Evolutionary conservation across 345 rosid genomes (phyloP).

Genomic region (Hypericum perforatum): DNA sequence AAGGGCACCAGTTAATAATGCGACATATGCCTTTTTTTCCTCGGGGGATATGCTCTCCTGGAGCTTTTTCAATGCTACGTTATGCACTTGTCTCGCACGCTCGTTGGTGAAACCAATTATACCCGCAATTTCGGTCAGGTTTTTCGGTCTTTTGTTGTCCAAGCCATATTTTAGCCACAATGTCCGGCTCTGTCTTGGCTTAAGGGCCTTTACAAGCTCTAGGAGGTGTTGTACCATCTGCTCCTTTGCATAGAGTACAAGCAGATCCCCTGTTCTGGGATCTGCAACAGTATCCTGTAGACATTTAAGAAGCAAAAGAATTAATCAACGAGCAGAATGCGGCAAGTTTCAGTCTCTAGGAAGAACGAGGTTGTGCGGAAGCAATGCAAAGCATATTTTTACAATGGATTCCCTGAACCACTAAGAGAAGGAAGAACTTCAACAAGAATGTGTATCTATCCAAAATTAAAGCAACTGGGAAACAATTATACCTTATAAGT

Average conservation of each 20-base stretch:
- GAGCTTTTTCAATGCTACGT: constrained; percentile 61
- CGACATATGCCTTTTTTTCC: constrained; percentile 48
- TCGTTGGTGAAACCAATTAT: constrained; percentile 58
- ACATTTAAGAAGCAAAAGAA: too few species aligned
- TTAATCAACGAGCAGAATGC: too few species aligned
- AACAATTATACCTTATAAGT: constrained; percentile 53
- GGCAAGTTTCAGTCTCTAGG: too few species aligned
- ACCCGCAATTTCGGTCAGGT: constrained; percentile 58
- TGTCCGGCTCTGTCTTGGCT: constrained; percentile 62
- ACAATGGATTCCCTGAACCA: too few species aligned
- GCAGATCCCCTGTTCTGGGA: constrained; percentile 48
- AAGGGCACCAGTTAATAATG: constrained; percentile 22
- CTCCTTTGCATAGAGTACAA: constrained; percentile 42
- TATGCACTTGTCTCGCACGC: constrained; percentile 72
- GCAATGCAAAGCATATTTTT: too few species aligned
- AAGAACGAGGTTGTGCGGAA: too few species aligned
- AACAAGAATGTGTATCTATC: not conserved
- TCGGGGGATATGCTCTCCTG: constrained; percentile 49
- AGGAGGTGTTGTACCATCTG: constrained; percentile 61
- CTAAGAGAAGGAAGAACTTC: not conserved
- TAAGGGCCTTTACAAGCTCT: constrained; percentile 45
- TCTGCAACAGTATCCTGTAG: constrained; percentile 74
- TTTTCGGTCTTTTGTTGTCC: constrained; percentile 46
- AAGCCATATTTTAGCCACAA: constrained; percentile 72
- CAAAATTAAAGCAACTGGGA: too few species aligned